phyloP scores from a whole-genome alignment of 129 eudicot species.

The Pulicaria dysenterica region DNA sequence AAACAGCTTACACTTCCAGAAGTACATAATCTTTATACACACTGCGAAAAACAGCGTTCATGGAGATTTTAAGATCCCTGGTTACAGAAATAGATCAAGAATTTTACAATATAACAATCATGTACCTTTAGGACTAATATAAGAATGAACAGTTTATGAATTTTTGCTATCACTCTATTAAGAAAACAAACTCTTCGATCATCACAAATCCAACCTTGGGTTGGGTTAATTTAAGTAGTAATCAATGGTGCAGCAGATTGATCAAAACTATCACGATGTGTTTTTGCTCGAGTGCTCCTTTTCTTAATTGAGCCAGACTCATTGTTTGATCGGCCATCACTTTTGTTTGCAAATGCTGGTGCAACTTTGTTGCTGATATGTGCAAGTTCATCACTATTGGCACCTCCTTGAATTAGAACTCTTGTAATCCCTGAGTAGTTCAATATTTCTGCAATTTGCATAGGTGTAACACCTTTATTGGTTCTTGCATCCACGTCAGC shows the following conservation, averaged over 20 bases:
- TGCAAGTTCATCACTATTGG: slow-evolving; percentile 33
- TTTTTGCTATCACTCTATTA: slow-evolving; percentile 23
- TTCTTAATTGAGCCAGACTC: slow-evolving; percentile 42
- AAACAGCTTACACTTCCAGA: slow-evolving; percentile 2
- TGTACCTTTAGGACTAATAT: slow-evolving; percentile 26
- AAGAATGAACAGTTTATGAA: slow-evolving; percentile 28
- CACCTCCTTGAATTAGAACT: slow-evolving; percentile 52
- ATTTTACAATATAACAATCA: slow-evolving; percentile 32
- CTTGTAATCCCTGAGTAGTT: slow-evolving; percentile 63
- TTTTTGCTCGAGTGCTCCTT: slow-evolving; percentile 35
- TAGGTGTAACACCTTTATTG: slow-evolving; percentile 57
- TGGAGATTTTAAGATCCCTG: too few species aligned
- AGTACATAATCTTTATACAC: slow-evolving; percentile 15
- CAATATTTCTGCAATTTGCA: slow-evolving; percentile 68
- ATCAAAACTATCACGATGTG: slow-evolving; percentile 44
- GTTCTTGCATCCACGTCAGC: slow-evolving; percentile 68
- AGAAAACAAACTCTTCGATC: slow-evolving; percentile 21
- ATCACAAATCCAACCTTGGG: slow-evolving; percentile 9
- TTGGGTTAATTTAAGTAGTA: slow-evolving; percentile 28
- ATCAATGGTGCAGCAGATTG: slow-evolving; percentile 41
- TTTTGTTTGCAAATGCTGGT: slow-evolving; percentile 36
- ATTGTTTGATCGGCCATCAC: slow-evolving; percentile 29
- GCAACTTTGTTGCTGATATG: slow-evolving; percentile 8
- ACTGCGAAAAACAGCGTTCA: too few species aligned
- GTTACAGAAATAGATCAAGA: slow-evolving; percentile 22